Evolutionary conservation across 805 yeast genomes (phyloP), one percentile per base, ranked within the genome.

Genomic region (Zygotorulaspora florentina): DNA sequence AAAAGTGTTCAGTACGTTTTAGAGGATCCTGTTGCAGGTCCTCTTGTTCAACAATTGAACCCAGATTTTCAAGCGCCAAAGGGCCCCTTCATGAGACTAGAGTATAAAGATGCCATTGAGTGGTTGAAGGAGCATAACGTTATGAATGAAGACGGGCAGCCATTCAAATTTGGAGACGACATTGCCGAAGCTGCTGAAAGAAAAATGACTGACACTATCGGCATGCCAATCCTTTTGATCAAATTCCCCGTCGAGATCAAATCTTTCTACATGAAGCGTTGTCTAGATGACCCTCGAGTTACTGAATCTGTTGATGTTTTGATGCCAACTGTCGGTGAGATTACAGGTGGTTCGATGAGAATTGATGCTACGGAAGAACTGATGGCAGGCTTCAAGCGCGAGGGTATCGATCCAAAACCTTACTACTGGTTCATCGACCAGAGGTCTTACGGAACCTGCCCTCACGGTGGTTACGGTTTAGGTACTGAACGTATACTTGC

Each of bases 131-230:
- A 90, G 71, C 88, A 91, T 71, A 91, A 85, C 44, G 81, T 95
- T 61, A 82, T 83, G 62, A 93, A 91, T 79, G 99, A 93, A 74
- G 96, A 91, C 10, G 97, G 93, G 52, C 85, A 88, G 66, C 72
- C 75, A 57, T 93, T 91, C 83, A 80, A 85, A 71, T 93, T 93
- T 58, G 99, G 99, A 68, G 99, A 93, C 65, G 99, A 93, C 68
- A 93, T 93, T 54, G 97, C 98, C 50, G 99, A 93, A 74, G 99
- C 99, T 46, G 99, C 97, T 48, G 99, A 93, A 78, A 86, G 99
- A 68, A 87, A 84, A 70, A 93, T 93, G 99, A 88, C 96, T 28
- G 99, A 93, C 67, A 79, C 86, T 48, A 85, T 93, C 67, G 90
- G 90, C 64, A 85, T 78, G 54, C 99, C 99, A 54, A 90, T 93